Evolutionary conservation across 2,329 filamentous ascomycete genomes (phyloP).

Genomic region (Cladosporium sphaerospermum): DNA sequence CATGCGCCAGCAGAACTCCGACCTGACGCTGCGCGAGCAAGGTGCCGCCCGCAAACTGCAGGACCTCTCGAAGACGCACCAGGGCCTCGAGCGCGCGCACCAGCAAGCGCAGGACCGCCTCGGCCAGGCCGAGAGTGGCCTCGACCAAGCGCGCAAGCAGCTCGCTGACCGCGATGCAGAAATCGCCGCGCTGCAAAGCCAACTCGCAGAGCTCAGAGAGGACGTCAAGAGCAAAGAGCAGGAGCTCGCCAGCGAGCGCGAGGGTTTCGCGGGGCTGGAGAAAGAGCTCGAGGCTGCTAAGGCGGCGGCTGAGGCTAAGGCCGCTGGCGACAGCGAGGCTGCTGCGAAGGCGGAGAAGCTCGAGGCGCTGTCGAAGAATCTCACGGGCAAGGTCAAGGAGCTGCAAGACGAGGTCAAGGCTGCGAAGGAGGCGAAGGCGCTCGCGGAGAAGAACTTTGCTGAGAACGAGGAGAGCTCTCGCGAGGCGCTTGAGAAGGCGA

Average conservation of each 20-base stretch:
- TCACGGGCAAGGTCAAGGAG: constrained; percentile 21
- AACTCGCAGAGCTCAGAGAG: constrained; percentile 22
- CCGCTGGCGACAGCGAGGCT: neutral
- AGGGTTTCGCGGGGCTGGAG: constrained; percentile 27
- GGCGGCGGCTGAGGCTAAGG: constrained; percentile 13
- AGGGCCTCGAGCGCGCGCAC: constrained; percentile 13
- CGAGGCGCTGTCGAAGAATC: constrained; percentile 8
- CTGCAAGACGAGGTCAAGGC: constrained; percentile 22
- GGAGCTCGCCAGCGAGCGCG: constrained; percentile 27
- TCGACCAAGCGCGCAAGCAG: constrained; percentile 19
- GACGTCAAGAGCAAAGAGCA: constrained; percentile 26
- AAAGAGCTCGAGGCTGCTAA: constrained; percentile 24
- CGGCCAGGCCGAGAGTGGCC: constrained; percentile 18
- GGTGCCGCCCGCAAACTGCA: constrained; percentile 18
- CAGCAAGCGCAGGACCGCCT: constrained; percentile 12
- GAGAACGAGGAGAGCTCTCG: constrained; percentile 14
- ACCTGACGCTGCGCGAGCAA: neutral
- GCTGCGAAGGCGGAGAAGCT: constrained; percentile 6
- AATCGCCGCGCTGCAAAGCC: constrained; percentile 17
- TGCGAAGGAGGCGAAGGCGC: neutral
- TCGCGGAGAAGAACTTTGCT: constrained; percentile 3
- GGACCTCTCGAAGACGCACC: constrained; percentile 19
- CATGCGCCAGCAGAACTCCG: constrained; percentile 11
- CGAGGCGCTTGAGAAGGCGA: constrained; percentile 14
- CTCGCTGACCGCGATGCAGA: constrained; percentile 40